Conservation (phyloP, 371 early-diverging fungal genomes). For the Mortierella sp. region DNA sequence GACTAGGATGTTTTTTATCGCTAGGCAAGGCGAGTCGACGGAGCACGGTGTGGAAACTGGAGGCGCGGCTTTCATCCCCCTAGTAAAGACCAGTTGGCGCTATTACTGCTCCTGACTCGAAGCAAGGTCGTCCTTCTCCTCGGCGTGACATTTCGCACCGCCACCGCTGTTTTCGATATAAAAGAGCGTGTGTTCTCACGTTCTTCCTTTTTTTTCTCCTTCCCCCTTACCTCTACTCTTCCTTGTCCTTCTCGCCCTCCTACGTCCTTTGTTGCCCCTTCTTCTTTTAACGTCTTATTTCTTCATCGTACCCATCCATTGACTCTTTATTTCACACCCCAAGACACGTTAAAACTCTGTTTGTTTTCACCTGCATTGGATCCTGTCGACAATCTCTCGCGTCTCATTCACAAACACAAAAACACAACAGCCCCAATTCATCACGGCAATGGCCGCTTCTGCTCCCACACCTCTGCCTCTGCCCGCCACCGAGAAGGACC, state of each 20-base stretch:
- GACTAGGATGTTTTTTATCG: neutral
- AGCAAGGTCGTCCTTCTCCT: neutral
- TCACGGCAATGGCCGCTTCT: neutral
- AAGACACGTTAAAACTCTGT: neutral
- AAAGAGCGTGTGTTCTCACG: neutral
- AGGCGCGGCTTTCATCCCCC: slow-evolving; percentile 3
- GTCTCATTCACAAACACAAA: neutral
- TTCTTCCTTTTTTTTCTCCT: neutral
- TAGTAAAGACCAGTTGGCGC: too few relatives aligned
- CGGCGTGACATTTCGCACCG: neutral
- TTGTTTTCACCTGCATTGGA: neutral
- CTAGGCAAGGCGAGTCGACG: neutral
- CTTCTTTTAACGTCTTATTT: neutral
- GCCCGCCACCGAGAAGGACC: slow-evolving; percentile 37
- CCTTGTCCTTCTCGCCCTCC: neutral
- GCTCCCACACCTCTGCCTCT: slow-evolving; percentile 14
- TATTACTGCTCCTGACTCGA: neutral
- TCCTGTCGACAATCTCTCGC: neutral
- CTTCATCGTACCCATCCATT: neutral
- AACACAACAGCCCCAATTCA: neutral
- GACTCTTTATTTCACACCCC: neutral
- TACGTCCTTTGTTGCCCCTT: too few relatives aligned
- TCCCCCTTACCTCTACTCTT: neutral
- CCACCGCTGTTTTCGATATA: neutral
- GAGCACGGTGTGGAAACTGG: neutral